These are phyloP conservation scores for Globisporangium uncinulatum DNA, from an alignment of 352 stramenopile species.

Conservation along the genomic window DNA sequence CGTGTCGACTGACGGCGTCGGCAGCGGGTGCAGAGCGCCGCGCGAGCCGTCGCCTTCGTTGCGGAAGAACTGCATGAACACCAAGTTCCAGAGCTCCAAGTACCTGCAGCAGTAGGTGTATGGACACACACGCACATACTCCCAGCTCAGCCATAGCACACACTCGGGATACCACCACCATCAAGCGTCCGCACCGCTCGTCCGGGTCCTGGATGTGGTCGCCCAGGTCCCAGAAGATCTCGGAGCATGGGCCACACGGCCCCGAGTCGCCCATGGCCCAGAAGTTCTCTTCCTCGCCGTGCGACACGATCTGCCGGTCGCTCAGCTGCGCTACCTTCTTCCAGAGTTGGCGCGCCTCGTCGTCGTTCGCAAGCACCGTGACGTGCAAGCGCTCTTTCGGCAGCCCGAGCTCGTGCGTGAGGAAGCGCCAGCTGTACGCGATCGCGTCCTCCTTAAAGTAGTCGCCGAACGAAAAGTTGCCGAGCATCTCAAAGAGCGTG, in stretches of 20 bases:
- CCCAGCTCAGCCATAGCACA: constrained; percentile 5
- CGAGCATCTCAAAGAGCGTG: constrained; percentile 99
- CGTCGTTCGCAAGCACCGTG: constrained; percentile 60
- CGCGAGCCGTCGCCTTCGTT: constrained; percentile 47
- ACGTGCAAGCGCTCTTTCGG: constrained; percentile 54
- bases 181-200: constrained; percentile 33
- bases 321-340: constrained; percentile 41
- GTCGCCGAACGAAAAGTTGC: constrained; percentile 97
- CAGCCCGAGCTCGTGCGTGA: constrained; percentile 86
- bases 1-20: constrained; percentile 93
- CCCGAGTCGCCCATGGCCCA: constrained; percentile 95
- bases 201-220: constrained; percentile 78
- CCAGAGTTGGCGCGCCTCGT: constrained; percentile 56
- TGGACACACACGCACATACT: constrained; percentile 25
- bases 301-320: constrained; percentile 40
- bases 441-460: constrained; percentile 98
- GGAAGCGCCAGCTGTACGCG: constrained; percentile 90
- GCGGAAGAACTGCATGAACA: constrained; percentile 97
- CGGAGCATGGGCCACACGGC: constrained; percentile 91
- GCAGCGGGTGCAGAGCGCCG: constrained; percentile 74
- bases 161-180: constrained; percentile 53
- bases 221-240: constrained; percentile 94
- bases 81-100: constrained; percentile 97
- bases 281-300: constrained; percentile 94
- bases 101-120: constrained; percentile 22